These are phyloP conservation scores for Oropetium thomaeum DNA, from an alignment of 176 grass and related monocot species.

Conservation along the genomic window DNA sequence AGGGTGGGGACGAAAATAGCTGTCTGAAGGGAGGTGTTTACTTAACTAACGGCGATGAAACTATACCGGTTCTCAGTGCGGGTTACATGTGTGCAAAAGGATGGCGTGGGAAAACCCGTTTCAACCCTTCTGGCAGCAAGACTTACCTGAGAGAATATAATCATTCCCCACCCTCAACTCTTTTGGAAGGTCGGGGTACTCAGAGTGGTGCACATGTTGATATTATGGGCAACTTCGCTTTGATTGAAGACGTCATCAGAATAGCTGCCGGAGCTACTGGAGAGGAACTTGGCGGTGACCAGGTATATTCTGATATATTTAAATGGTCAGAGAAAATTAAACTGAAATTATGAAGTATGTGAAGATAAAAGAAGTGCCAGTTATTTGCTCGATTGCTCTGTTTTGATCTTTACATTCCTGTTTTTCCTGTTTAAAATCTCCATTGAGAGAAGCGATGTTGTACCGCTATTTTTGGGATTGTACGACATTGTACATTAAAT, in stretches of 20 bases:
- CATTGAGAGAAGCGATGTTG: neutral
- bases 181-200: constrained; percentile 89
- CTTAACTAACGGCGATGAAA: constrained; percentile 83
- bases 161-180: constrained; percentile 77
- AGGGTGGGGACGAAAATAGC: constrained; percentile 63
- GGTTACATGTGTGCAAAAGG: constrained; percentile 95
- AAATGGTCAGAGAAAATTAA: constrained; percentile 95
- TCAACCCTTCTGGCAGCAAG: constrained; percentile 88
- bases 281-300: constrained; percentile 76
- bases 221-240: constrained; percentile 98
- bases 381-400: neutral
- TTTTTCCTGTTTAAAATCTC: neutral
- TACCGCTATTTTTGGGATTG: constrained; percentile 9
- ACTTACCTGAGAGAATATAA: constrained; percentile 76
- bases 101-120: constrained; percentile 93
- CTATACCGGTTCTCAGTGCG: constrained; percentile 84
- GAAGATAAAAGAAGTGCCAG: neutral
- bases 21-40: constrained; percentile 87
- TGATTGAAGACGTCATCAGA: constrained; percentile 92
- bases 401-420: neutral
- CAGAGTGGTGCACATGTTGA: constrained; percentile 97
- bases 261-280: constrained; percentile 81
- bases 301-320: constrained; percentile 86
- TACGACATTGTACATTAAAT: constrained; percentile 41
- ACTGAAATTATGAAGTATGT: constrained; percentile 46